Conservation (phyloP, 371 early-diverging fungal genomes). For the Mucor mucedo region DNA sequence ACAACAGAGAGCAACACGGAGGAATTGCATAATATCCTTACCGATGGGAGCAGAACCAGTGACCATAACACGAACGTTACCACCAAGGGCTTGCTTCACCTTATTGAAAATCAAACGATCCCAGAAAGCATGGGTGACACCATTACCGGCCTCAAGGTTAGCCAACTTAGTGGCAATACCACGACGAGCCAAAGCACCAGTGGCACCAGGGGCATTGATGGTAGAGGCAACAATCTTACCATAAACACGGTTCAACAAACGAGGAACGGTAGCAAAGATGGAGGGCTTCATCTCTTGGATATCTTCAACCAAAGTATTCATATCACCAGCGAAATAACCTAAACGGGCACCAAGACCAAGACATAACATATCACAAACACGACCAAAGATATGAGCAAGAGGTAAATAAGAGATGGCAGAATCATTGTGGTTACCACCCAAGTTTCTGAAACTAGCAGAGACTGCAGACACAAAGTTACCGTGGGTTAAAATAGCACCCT, state of each 20-base stretch:
- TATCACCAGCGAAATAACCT: conserved; percentile 88
- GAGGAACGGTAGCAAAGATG: conserved; percentile 87
- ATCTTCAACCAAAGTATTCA: conserved; percentile 83
- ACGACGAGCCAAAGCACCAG: conserved; percentile 66
- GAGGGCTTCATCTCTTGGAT: conserved; percentile 83
- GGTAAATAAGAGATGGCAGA: conserved; percentile 77
- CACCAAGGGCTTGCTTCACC: conserved; percentile 88
- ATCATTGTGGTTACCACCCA: conserved; percentile 43
- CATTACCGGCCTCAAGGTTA: conserved; percentile 64
- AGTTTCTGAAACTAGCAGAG: conserved; percentile 26
- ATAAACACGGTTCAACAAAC: conserved; percentile 91
- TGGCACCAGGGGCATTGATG: conserved; percentile 68
- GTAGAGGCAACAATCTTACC: conserved; percentile 78
- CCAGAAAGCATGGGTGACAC: conserved; percentile 78
- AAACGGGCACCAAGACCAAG: conserved; percentile 62
- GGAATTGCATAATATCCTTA: conserved; percentile 82
- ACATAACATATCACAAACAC: conserved; percentile 48
- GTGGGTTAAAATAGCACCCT: conserved; percentile 63
- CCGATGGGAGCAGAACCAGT: conserved; percentile 94
- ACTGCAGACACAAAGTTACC: conserved; percentile 53
- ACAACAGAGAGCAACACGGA: conserved; percentile 81
- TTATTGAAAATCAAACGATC: conserved; percentile 90
- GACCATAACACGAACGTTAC: conserved; percentile 79
- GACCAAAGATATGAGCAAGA: conserved; percentile 94
- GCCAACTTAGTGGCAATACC: conserved; percentile 61